Evolutionary conservation across 345 rosid genomes (phyloP).

Genomic region (Aegle marmelos): DNA sequence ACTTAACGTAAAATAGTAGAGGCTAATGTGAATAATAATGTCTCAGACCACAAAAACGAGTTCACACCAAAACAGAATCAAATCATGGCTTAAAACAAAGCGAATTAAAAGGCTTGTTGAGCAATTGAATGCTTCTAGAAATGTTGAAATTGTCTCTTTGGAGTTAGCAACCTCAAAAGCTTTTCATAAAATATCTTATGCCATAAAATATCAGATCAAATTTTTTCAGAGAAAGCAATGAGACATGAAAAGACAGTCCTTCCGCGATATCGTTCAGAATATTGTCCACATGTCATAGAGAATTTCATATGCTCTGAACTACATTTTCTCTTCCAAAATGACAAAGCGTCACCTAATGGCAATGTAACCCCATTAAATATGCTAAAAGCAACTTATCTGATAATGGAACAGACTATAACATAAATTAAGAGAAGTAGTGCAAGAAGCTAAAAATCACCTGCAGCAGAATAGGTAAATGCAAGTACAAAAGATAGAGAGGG

Average conservation of each 20-base stretch:
- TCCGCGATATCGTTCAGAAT: not conserved
- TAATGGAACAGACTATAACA: not conserved
- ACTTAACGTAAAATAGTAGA: not conserved
- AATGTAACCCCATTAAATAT: not conserved
- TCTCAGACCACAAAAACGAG: not conserved
- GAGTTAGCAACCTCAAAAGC: not conserved
- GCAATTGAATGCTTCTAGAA: not conserved
- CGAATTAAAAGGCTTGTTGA: not conserved
- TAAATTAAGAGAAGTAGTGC: not conserved
- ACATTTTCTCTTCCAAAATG: not conserved
- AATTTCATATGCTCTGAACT: not conserved
- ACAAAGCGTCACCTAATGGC: not conserved
- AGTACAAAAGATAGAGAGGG: not conserved
- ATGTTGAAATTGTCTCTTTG: not conserved
- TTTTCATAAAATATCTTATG: not conserved
- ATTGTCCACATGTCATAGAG: not conserved
- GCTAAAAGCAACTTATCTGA: not conserved
- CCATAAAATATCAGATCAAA: not conserved
- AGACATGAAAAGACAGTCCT: not conserved
- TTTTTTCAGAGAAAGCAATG: not conserved
- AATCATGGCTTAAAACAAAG: not conserved
- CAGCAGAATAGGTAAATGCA: not conserved
- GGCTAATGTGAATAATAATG: not conserved
- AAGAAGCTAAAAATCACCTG: not conserved
- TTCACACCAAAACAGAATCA: not conserved